Base-by-base conservation (phyloP, 2,329 filamentous ascomycete genomes). In the Anisogramma anomala region DNA sequence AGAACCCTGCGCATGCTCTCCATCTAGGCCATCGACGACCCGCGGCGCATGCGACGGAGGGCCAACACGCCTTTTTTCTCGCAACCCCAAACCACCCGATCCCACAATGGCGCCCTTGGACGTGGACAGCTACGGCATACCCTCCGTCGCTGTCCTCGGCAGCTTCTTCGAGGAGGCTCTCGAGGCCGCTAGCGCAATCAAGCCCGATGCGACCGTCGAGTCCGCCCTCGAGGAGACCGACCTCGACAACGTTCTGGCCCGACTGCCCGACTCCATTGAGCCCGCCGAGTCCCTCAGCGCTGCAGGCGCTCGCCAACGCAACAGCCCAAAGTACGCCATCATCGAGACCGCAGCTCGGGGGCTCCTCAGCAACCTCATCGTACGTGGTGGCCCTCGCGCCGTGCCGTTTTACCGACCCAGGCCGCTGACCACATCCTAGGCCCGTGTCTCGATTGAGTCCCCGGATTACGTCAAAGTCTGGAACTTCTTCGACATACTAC, bases 401-500 rank as follows among this genome's bases (percentile, higher is more conserved):
- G 19, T 33, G 33, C 41, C 34, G 17, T 38, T 28, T 26, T 42
- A 39, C 44, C 49, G 48, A 30, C 33, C 44, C 43, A 50, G 55
- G 59, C 49, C 62, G 60, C 48, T 55, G 48, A 53, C 48, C 47
- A 52, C 45, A 18, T 43, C 9, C n/a, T 46, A 89, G 83, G 79
- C 83, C 32, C 76, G 74, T 28, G 86, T 75, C 10, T 68, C 76
- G 7, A 94, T 95, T 51, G 74, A 86, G 27, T 77, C 84, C 19
- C 77, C 84, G 31, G 70, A 74, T 1, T 94, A 95, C 54, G 79
- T 86, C 36, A 74, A 78, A 46, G 76, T 96, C 48, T 98, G 89
- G 89, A 91, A 95, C 56, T 69, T 98, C 4, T 74, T 98, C 43
- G 93, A 98, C 56, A 78, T 96, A 31, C 69, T 95, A n/a, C 82